phyloP scores from a whole-genome alignment of 306 rosid genomes.

The Pyrus bretschneideri region DNA sequence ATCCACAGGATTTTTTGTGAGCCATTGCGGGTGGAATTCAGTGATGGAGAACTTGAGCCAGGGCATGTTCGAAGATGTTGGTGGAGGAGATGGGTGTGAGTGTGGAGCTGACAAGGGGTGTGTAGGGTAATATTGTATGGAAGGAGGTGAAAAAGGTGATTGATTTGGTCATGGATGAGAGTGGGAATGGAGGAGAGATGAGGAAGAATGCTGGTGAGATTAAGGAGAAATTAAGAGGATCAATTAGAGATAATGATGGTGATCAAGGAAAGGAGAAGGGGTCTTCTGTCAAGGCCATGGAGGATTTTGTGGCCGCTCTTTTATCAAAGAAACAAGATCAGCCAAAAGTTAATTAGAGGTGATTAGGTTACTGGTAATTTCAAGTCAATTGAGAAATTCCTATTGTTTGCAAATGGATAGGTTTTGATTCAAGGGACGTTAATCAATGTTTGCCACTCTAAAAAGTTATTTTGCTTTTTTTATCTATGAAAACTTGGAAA shows the following conservation, averaged over 20 bases:
- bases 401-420: too few relatives aligned
- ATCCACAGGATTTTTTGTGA: too few relatives aligned
- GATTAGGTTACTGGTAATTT: too few relatives aligned
- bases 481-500: too few relatives aligned
- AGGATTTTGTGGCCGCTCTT: background rate
- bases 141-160: conserved; percentile 18
- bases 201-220: conserved; percentile 30
- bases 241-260: conserved; percentile 23
- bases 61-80: background rate
- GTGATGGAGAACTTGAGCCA: too few relatives aligned
- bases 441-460: too few relatives aligned
- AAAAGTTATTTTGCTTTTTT: too few relatives aligned
- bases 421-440: too few relatives aligned
- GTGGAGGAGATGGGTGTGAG: background rate
- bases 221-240: conserved; percentile 25
- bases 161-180: conserved; percentile 27
- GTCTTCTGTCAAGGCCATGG: conserved; percentile 31
- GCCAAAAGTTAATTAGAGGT: too few relatives aligned
- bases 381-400: too few relatives aligned
- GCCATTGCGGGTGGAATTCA: too few relatives aligned
- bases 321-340: too few relatives aligned
- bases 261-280: conserved; percentile 16
- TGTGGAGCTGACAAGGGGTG: background rate
- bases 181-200: conserved; percentile 46
- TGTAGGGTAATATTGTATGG: conserved; percentile 8